A percentile compares a stretch with the other conserved stretches of the same genome.
These are phyloP conservation scores for Rhizopus arrhizus DNA, from an alignment of 371 early-diverging fungal species.

Conservation along the genomic window DNA sequence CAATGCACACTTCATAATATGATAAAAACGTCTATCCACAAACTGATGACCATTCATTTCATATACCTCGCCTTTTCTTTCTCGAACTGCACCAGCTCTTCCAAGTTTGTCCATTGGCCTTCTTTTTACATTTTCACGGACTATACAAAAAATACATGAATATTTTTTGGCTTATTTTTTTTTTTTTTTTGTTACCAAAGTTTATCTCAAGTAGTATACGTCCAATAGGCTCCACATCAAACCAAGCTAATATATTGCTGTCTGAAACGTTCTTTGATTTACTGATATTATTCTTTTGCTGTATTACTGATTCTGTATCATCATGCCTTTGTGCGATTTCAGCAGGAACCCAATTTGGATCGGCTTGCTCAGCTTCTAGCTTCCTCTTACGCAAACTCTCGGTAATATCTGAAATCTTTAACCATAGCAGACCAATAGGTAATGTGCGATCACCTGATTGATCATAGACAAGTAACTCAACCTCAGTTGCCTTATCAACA, in stretches of 20 bases:
- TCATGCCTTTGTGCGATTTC: constrained; percentile 37
- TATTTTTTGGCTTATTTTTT: neutral
- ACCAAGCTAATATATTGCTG: constrained; percentile 70
- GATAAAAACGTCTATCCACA: constrained; percentile 78
- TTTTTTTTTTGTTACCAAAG: constrained; percentile 56
- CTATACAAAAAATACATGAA: constrained; percentile 10
- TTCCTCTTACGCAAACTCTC: constrained; percentile 73
- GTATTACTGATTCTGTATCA: constrained; percentile 2
- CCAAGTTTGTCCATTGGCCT: constrained; percentile 72
- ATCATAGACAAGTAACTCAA: constrained; percentile 83
- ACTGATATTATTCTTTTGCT: neutral
- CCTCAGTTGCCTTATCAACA: constrained; percentile 85
- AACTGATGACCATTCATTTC: constrained; percentile 91
- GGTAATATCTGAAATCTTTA: constrained; percentile 77
- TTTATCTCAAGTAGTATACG: constrained; percentile 76
- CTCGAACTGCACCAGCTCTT: constrained; percentile 87
- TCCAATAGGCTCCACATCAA: constrained; percentile 94
- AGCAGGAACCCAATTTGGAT: constrained; percentile 45
- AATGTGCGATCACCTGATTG: constrained; percentile 61
- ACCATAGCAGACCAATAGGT: constrained; percentile 79
- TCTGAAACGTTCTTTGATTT: constrained; percentile 23
- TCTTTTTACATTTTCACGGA: constrained; percentile 42
- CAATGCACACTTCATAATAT: constrained; percentile 91
- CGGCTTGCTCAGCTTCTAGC: constrained; percentile 50
- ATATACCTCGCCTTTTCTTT: constrained; percentile 72